These are phyloP conservation scores for Paraurostyla sp. DNA, from an alignment of 73 alveolate genomes.

Conservation along the genomic window DNA sequence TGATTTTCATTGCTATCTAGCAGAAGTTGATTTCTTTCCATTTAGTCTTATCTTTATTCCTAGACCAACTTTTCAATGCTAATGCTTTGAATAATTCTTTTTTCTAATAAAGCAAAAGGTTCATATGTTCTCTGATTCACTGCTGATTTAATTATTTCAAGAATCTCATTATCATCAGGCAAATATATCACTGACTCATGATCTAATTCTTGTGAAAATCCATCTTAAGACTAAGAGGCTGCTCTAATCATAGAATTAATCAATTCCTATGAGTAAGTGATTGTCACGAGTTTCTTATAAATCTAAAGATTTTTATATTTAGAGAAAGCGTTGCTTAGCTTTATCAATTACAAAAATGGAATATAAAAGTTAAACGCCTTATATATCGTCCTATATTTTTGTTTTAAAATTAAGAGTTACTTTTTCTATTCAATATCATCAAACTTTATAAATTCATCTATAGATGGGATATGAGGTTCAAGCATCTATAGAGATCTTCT, in stretches of 20 bases:
- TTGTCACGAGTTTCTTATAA: conserved; percentile 1
- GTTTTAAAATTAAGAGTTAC: neutral
- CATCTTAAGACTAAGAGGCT: neutral
- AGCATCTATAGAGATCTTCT: neutral
- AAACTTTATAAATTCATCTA: conserved; percentile 1
- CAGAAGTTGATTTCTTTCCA: conserved; percentile 15
- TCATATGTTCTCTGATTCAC: neutral
- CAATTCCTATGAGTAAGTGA: conserved; percentile 3
- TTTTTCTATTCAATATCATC: conserved; percentile 46
- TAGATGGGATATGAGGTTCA: conserved; percentile 40
- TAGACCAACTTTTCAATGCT: conserved; percentile 26
- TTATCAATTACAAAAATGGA: conserved; percentile 54
- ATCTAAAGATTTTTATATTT: neutral
- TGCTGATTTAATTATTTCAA: conserved; percentile 11
- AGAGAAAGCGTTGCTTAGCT: neutral
- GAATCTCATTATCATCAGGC: conserved; percentile 48
- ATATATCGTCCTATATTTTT: conserved; percentile 17
- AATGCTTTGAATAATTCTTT: conserved; percentile 30
- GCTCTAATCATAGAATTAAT: neutral
- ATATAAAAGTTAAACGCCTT: conserved; percentile 68
- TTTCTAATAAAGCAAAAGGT: conserved; percentile 24
- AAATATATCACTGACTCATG: conserved; percentile 20
- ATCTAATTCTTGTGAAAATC: neutral
- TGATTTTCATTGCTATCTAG: no score
- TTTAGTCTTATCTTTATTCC: conserved; percentile 2